phyloP scores from a whole-genome alignment of 768 basidiomycete genomes.

The Lentinula detonsa region DNA sequence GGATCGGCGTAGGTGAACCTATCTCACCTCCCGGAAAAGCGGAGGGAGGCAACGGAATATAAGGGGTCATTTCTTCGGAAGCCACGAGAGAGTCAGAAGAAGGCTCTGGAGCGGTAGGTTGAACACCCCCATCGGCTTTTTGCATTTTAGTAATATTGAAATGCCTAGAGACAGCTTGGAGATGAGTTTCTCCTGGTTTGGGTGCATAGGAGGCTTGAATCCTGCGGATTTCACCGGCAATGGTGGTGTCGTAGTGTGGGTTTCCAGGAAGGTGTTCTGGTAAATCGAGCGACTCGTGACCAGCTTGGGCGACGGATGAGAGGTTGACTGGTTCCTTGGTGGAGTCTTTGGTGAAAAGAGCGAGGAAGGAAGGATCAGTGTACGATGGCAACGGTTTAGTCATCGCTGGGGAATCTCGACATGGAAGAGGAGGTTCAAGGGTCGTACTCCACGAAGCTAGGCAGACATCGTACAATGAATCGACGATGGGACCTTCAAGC shows the following conservation, averaged over 20 bases:
- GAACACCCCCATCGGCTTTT: constrained; percentile 27
- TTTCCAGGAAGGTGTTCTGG: constrained; percentile 15
- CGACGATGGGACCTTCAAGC: constrained; percentile 65
- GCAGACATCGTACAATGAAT: constrained; percentile 64
- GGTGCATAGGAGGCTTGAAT: constrained; percentile 16
- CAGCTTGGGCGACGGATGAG: neutral
- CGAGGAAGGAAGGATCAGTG: constrained; percentile 16
- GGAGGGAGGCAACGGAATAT: constrained; percentile 52
- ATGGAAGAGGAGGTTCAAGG: constrained; percentile 39
- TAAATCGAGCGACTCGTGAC: neutral
- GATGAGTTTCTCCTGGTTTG: constrained; percentile 11
- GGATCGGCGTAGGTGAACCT: constrained; percentile 50
- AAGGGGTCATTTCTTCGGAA: constrained; percentile 52
- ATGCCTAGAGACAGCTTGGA: constrained; percentile 31
- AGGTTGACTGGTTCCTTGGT: neutral
- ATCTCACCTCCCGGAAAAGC: constrained; percentile 59
- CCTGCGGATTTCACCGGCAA: constrained; percentile 16
- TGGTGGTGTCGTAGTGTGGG: constrained; percentile 18
- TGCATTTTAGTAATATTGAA: constrained; percentile 26
- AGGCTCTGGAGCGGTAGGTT: constrained; percentile 21
- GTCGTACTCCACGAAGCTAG: constrained; percentile 54
- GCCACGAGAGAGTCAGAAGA: constrained; percentile 3
- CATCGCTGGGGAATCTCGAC: constrained; percentile 23
- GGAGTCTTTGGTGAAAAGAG: neutral
- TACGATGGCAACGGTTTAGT: constrained; percentile 33